A percentile compares a stretch with the other conserved stretches of the same genome.
Conservation (phyloP, 352 stramenopile species). For the Globisporangium mamillatum region DNA sequence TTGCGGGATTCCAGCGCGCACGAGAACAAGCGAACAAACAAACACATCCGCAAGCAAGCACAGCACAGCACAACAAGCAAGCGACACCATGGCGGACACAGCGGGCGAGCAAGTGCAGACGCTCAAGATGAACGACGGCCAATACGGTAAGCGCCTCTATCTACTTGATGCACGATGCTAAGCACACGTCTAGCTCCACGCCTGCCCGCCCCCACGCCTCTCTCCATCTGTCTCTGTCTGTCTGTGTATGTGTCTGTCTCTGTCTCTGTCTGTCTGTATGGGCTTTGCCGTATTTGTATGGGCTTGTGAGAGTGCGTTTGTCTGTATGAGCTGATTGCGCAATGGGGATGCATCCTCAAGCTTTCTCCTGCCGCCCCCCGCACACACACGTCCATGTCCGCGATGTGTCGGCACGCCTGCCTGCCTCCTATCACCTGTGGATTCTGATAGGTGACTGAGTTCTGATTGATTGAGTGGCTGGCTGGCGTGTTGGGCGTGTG, state of each 20-base stretch:
- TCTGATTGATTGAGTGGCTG: background rate
- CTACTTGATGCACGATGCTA: no score
- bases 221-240: background rate
- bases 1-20: background rate
- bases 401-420: slow-evolving; percentile 2
- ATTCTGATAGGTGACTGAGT: background rate
- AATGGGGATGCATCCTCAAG: background rate
- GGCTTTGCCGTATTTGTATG: background rate
- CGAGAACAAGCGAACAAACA: slow-evolving; percentile 1
- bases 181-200: background rate
- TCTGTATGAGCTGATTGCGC: slow-evolving; percentile 1
- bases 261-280: background rate
- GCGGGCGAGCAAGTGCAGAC: slow-evolving; percentile 33
- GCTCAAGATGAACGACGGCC: slow-evolving; percentile 50
- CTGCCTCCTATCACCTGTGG: background rate
- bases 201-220: slow-evolving; percentile 2
- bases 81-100: slow-evolving; percentile 13
- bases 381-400: slow-evolving; percentile 1
- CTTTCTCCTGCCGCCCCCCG: background rate
- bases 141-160: slow-evolving; percentile 28
- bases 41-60: slow-evolving; percentile 3
- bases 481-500: background rate
- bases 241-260: background rate
- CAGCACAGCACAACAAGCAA: background rate
- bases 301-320: background rate